A percentile compares a stretch with the other conserved stretches of the same genome.
phyloP scores from a whole-genome alignment of 2,329 filamentous ascomycete species.

The Dryadomyces sulphureus region DNA sequence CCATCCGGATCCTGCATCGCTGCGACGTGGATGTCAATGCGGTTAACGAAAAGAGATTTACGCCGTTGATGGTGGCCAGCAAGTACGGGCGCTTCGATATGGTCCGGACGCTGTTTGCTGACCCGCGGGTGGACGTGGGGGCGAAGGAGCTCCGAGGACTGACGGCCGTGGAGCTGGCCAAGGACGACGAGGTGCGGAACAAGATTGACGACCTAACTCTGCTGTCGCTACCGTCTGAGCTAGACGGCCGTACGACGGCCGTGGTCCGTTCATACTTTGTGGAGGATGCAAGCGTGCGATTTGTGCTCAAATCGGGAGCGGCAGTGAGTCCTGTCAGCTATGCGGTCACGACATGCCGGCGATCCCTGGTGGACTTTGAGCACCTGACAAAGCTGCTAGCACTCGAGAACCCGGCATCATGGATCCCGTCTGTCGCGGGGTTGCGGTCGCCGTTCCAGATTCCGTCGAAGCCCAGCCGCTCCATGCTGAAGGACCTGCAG shows the following conservation, averaged over 20 bases:
- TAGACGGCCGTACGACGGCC: slow-evolving; percentile 73
- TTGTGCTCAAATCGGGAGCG: slow-evolving; percentile 87
- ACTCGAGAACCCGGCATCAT: slow-evolving; percentile 87
- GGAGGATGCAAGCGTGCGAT: slow-evolving; percentile 82
- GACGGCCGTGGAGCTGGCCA: slow-evolving; percentile 89
- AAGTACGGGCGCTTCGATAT: slow-evolving; percentile 94
- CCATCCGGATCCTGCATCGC: slow-evolving; percentile 57
- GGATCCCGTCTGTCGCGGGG: slow-evolving; percentile 68
- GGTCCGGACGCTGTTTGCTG: slow-evolving; percentile 74
- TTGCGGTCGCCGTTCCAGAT: slow-evolving; percentile 84
- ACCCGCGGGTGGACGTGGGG: slow-evolving; percentile 72
- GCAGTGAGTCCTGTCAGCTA: slow-evolving; percentile 70
- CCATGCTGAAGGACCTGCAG: slow-evolving; percentile 78
- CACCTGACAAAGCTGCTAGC: slow-evolving; percentile 71
- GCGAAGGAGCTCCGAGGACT: slow-evolving; percentile 76
- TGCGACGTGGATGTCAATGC: slow-evolving; percentile 96
- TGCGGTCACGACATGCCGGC: slow-evolving; percentile 85
- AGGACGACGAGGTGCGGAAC: slow-evolving; percentile 94
- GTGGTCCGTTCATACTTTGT: slow-evolving; percentile 95
- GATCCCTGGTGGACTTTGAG: slow-evolving; percentile 81
- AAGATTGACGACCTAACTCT: slow-evolving; percentile 88
- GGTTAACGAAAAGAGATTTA: slow-evolving; percentile 88
- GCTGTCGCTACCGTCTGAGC: slow-evolving; percentile 56
- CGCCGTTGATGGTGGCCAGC: slow-evolving; percentile 92
- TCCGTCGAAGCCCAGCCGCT: slow-evolving; percentile 77